These are phyloP conservation scores for Agaricales sp. DNA, from an alignment of 1,284 basidiomycete genomes.

Conservation along the genomic window DNA sequence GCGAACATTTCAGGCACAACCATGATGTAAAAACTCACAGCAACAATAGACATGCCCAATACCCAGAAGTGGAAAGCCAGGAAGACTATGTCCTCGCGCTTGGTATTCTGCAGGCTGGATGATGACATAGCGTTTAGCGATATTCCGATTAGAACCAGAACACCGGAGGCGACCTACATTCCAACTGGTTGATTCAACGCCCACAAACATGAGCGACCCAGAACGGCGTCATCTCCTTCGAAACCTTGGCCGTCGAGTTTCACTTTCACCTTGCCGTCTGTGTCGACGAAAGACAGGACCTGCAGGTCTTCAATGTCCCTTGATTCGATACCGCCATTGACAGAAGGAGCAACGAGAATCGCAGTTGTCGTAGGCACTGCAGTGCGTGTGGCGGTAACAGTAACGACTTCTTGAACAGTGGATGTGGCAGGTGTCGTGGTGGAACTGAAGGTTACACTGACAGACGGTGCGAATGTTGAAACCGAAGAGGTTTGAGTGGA, in stretches of 20 bases:
- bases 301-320: constrained; percentile 8
- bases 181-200: constrained; percentile 58
- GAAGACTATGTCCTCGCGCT: constrained; percentile 69
- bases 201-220: constrained; percentile 40
- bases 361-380: background rate
- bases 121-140: constrained; percentile 3
- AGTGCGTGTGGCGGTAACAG: background rate
- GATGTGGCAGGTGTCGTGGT: constrained; percentile 10
- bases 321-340: background rate
- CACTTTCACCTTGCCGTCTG: constrained; percentile 27
- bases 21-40: constrained; percentile 31
- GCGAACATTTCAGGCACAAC: too few species aligned
- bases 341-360: constrained; percentile 2
- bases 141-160: background rate
- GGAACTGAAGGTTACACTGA: constrained; percentile 7
- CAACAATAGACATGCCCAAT: constrained; percentile 68
- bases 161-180: constrained; percentile 31
- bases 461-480: constrained; percentile 4
- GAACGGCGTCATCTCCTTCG: constrained; percentile 21
- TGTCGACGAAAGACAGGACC: constrained; percentile 17
- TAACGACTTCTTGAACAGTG: constrained; percentile 4
- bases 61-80: constrained; percentile 75
- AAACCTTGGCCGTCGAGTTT: constrained; percentile 31
- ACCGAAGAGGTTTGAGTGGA: background rate
- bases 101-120: constrained; percentile 53